Percentiles rank a stretch among this genome's conserved stretches.
phyloP scores from a whole-genome alignment of 225 moss, liverwort and hornwort genomes.

The Straminergon stramineum region DNA sequence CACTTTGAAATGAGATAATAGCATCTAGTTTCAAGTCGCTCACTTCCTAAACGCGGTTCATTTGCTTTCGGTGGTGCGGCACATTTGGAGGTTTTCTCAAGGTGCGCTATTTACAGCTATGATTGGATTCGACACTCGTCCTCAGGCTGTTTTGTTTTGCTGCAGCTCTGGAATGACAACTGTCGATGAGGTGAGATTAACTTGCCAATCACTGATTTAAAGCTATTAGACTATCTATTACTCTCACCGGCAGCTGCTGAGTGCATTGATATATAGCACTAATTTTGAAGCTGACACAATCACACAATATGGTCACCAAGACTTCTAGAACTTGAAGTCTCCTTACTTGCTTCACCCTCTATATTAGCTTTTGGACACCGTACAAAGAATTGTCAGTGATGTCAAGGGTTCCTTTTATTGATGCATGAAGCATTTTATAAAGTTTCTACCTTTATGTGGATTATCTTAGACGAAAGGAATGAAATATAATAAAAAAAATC shows the following conservation, averaged over 20 bases:
- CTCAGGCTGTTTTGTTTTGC: too few relatives aligned
- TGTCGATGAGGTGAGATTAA: too few relatives aligned
- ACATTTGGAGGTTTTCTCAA: background rate
- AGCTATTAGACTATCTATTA: background rate
- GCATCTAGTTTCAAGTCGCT: too few relatives aligned
- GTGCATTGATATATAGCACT: background rate
- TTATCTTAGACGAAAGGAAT: too few relatives aligned
- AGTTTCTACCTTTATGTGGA: rapidly evolving
- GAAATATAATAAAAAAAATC: background rate
- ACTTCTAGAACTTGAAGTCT: background rate
- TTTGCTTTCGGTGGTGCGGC: background rate
- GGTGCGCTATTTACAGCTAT: background rate
- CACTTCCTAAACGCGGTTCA: background rate
- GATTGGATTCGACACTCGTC: background rate
- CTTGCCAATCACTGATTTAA: background rate
- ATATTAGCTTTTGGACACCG: background rate
- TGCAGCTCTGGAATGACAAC: background rate
- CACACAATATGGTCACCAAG: background rate
- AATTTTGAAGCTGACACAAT: too few relatives aligned
- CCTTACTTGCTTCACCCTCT: background rate
- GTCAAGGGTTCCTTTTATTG: background rate
- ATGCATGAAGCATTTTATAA: background rate
- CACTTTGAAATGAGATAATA: background rate
- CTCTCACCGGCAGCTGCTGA: background rate
- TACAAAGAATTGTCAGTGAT: background rate